These are phyloP conservation scores for Pyrenophora teres DNA, from an alignment of 2,329 filamentous ascomycete species.

Conservation along the genomic window DNA sequence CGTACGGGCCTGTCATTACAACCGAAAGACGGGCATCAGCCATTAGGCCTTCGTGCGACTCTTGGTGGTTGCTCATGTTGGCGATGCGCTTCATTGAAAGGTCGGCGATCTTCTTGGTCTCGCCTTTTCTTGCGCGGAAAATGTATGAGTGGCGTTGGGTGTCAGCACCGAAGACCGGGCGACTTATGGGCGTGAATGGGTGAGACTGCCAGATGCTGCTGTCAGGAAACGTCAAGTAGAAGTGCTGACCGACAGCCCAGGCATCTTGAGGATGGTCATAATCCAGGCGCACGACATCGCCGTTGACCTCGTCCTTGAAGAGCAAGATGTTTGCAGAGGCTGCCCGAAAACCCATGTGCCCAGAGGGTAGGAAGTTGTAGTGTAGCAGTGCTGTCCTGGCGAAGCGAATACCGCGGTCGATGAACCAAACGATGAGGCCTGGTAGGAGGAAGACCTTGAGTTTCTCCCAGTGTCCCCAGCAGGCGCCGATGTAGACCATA, in stretches of 20 bases:
- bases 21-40: slow-evolving; percentile 37
- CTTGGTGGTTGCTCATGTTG: slow-evolving; percentile 23
- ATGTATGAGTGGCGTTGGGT: slow-evolving; percentile 41
- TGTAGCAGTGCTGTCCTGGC: slow-evolving; percentile 66
- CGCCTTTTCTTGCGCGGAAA: slow-evolving; percentile 42
- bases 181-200: slow-evolving; percentile 59
- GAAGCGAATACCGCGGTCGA: slow-evolving; percentile 66
- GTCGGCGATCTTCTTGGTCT: slow-evolving; percentile 41
- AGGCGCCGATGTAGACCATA: slow-evolving; percentile 74
- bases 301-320: slow-evolving; percentile 51
- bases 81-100: slow-evolving; percentile 35
- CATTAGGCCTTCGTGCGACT: slow-evolving; percentile 29
- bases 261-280: slow-evolving; percentile 64
- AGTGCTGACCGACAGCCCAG: slow-evolving; percentile 73
- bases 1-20: slow-evolving; percentile 44
- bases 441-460: slow-evolving; percentile 53
- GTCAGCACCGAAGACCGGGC: slow-evolving; percentile 29
- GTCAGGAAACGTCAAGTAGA: slow-evolving; percentile 70
- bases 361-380: slow-evolving; percentile 44
- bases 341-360: slow-evolving; percentile 39
- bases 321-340: slow-evolving; percentile 35
- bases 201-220: slow-evolving; percentile 73
- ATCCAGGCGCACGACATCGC: slow-evolving; percentile 64
- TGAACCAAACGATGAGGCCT: slow-evolving; percentile 65
- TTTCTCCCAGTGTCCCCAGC: slow-evolving; percentile 74